A percentile compares a stretch with the other conserved stretches of the same genome.
These are phyloP conservation scores for Auxenochlorella protothecoides DNA, from an alignment of 139 green algal species.

Conservation along the genomic window DNA sequence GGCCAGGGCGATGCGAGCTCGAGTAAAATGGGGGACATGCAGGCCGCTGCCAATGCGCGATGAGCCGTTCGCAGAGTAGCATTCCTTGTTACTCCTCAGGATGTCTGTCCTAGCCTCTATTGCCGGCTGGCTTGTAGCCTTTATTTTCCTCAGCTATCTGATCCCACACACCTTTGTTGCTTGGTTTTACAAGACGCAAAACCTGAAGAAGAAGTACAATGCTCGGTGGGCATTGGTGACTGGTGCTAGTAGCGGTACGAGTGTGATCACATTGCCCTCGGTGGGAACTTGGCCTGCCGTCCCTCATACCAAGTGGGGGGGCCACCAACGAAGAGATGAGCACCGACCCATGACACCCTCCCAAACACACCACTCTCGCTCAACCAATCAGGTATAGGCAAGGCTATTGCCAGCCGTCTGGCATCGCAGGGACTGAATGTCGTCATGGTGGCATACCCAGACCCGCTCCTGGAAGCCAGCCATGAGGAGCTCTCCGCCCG, in stretches of 20 bases:
- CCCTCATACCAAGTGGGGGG: background rate
- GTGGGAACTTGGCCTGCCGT: background rate
- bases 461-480: too few species aligned
- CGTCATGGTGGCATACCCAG: too few species aligned
- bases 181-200: slow-evolving; percentile 57
- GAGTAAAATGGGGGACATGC: background rate
- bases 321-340: too few species aligned
- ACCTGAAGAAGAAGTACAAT: slow-evolving; percentile 81
- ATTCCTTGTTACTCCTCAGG: background rate
- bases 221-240: slow-evolving; percentile 89
- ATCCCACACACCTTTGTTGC: slow-evolving; percentile 50
- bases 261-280: background rate
- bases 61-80: slow-evolving; percentile 9
- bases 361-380: too few species aligned
- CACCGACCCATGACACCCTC: too few species aligned
- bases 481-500: too few species aligned
- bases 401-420: too few species aligned
- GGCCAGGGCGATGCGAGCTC: background rate
- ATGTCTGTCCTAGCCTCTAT: slow-evolving; percentile 3
- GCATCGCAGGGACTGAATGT: too few species aligned
- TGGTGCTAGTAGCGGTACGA: slow-evolving; percentile 68
- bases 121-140: slow-evolving; percentile 5
- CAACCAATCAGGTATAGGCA: too few species aligned
- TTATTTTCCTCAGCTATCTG: slow-evolving; percentile 47
- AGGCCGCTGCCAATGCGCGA: background rate